Percentiles rank a stretch among this genome's conserved stretches.
Conservation (phyloP, 176 grass and related monocot genomes). For the Aegilops umbellulata region DNA sequence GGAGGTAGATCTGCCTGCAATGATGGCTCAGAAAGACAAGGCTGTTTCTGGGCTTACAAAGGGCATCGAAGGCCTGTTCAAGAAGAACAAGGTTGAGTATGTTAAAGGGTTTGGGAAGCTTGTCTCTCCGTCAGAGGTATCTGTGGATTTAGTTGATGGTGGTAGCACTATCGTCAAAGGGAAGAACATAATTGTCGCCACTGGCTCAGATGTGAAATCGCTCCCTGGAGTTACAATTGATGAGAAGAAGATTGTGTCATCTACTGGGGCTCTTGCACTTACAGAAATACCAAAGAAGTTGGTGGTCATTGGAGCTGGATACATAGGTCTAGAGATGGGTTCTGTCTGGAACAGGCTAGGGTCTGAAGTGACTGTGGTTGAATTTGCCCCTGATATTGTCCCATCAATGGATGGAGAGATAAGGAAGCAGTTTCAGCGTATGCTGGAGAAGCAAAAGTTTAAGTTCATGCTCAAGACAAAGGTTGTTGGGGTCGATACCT, state of each 20-base stretch:
- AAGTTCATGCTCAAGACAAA: conserved; percentile 94
- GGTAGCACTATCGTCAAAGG: conserved; percentile 55
- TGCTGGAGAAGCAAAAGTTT: conserved; percentile 94
- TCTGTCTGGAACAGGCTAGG: conserved; percentile 83
- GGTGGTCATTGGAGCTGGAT: conserved; percentile 85
- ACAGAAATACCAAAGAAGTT: conserved; percentile 72
- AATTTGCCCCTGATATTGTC: conserved; percentile 86
- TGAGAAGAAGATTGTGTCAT: conserved; percentile 89
- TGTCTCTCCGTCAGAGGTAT: conserved; percentile 65
- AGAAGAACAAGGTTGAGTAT: conserved; percentile 87
- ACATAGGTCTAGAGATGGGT: conserved; percentile 89
- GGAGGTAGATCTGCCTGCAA: conserved; percentile 71
- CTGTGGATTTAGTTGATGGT: conserved; percentile 67
- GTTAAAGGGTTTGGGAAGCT: conserved; percentile 81
- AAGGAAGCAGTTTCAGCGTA: conserved; percentile 83
- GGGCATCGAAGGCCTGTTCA: conserved; percentile 82
- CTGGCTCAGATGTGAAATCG: conserved; percentile 82
- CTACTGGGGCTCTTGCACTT: conserved; percentile 69
- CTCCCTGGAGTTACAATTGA: conserved; percentile 79
- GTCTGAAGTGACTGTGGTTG: conserved; percentile 76
- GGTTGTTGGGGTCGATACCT: conserved; percentile 67
- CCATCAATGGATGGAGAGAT: conserved; percentile 88
- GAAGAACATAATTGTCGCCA: conserved; percentile 70
- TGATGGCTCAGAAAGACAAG: conserved; percentile 90
- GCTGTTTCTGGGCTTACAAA: conserved; percentile 75